Evolutionary conservation across 2,329 filamentous ascomycete genomes (phyloP).

Genomic region (Orbilia ellipsospora): DNA sequence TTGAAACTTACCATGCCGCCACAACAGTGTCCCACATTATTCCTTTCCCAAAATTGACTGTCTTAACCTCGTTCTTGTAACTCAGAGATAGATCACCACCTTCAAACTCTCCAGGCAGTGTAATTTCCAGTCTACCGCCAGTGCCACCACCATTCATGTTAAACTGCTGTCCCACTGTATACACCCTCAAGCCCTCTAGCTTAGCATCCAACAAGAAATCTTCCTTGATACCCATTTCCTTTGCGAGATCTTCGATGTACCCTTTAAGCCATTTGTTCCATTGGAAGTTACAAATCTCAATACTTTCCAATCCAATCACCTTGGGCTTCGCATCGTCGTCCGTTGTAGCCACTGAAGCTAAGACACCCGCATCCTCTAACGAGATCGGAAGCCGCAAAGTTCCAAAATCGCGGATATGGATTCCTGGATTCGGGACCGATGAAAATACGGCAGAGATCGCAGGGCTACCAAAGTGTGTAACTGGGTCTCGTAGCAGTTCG

Average conservation of each 20-base stretch:
- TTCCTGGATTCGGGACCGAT: slow-evolving; percentile 23
- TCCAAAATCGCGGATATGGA: background rate
- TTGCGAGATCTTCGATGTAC: background rate
- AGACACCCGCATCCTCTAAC: background rate
- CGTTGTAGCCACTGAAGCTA: no score
- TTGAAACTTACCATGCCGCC: slow-evolving; percentile 30
- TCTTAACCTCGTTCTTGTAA: background rate
- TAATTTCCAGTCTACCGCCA: slow-evolving; percentile 14
- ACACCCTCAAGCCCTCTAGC: slow-evolving; percentile 10
- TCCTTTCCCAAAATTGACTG: background rate
- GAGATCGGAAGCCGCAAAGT: slow-evolving; percentile 19
- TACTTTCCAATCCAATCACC: no score
- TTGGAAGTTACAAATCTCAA: no score
- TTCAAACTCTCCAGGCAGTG: slow-evolving; percentile 18
- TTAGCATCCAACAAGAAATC: background rate
- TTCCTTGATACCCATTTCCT: slow-evolving; percentile 1
- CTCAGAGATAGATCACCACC: slow-evolving; percentile 3
- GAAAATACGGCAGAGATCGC: background rate
- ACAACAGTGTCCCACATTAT: slow-evolving; percentile 9
- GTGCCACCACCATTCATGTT: background rate
- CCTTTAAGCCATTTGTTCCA: slow-evolving; percentile 6
- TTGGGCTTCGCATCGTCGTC: no score
- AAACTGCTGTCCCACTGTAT: background rate
- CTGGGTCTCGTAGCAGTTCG: background rate
- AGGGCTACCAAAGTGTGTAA: background rate